Base-by-base conservation (phyloP, 78 protist species). In the Speleostelium caveatum region DNA sequence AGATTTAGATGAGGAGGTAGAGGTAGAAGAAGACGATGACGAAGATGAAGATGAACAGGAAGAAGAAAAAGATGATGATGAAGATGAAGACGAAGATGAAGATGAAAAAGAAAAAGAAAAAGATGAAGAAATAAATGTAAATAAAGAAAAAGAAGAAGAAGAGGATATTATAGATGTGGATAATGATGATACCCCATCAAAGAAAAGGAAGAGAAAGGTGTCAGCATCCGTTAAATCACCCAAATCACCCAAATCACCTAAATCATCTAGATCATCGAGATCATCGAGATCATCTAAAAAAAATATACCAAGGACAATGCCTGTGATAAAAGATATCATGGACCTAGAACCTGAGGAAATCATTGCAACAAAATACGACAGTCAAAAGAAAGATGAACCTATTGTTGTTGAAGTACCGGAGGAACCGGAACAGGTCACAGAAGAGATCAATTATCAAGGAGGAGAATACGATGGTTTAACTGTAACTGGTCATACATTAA, bases 401-500 rank as follows among this genome's bases (percentile, higher is more conserved):
- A 53, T 61, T 12, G 49, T 30, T 26, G 71, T 59, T 5, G 69
- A 59, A 38, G 68, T 28, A 4, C 16, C 21, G 3, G 68, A 62
- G 30, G 28, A 28, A 60, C 38, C 38, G 30, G 36, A 38, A 8
- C n/a, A n/a, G 67, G 32, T 2, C 24, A 38, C 8, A 32, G 24
- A 61, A 61, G n/a, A n/a, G n/a, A n/a, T 32, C 21, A 59, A 42
- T 38, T 76, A 76, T 62, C 39, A 63, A 28, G 86, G 86, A 62
- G 86, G 86, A 26, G n/a, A 56, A 26, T 76, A 76, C 42, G 39
- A 76, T 22, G 86, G 86, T 2, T 65, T 76, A 12, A 28, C 60
- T 14, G 72, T 76, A 21, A 76, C 86, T 3, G 86, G 86, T 2
- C 73, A 76, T 22, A 76, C 86, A 10, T 61, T 76, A 49, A 22